phyloP scores from a whole-genome alignment of 306 rosid genomes.

The Dalbergia oliveri region DNA sequence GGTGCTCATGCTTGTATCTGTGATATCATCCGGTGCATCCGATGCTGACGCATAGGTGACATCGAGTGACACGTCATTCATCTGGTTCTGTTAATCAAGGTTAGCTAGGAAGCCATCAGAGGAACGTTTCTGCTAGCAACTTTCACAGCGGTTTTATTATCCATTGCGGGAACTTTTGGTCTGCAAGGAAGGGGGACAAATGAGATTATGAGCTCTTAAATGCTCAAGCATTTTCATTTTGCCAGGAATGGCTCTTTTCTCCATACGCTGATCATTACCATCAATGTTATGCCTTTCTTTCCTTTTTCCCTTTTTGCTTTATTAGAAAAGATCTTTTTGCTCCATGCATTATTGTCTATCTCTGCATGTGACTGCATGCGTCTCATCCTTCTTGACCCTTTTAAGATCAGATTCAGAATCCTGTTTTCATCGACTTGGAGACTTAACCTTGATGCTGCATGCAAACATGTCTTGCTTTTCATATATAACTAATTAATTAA shows the following conservation, averaged over 20 bases:
- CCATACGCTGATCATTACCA: slow-evolving; percentile 37
- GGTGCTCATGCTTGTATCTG: not conserved
- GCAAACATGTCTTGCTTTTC: not conserved
- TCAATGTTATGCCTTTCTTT: slow-evolving; percentile 2
- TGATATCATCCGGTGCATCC: no score
- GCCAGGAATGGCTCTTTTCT: slow-evolving; percentile 7
- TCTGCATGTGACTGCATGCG: not conserved
- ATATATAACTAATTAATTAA: not conserved
- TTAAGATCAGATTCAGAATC: slow-evolving; percentile 1
- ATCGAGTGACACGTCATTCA: slow-evolving; percentile 12
- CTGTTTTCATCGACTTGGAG: slow-evolving; percentile 29
- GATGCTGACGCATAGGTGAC: slow-evolving; percentile 47
- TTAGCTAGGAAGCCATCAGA: not conserved
- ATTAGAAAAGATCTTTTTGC: slow-evolving; percentile 11
- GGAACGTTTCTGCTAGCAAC: slow-evolving; percentile 3
- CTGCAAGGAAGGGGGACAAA: slow-evolving; percentile 30
- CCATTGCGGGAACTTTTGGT: slow-evolving; percentile 34
- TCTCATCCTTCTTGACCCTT: slow-evolving; percentile 33
- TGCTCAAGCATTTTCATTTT: slow-evolving; percentile 8
- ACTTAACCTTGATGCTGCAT: not conserved
- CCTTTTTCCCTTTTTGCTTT: slow-evolving; percentile 20
- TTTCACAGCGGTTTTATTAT: slow-evolving; percentile 1
- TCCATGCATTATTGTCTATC: slow-evolving; percentile 7
- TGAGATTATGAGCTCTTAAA: slow-evolving; percentile 39
- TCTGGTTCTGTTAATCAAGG: not conserved